Base-by-base conservation (phyloP, 352 stramenopile genomes). In the Halophytophthora polymorphica region DNA sequence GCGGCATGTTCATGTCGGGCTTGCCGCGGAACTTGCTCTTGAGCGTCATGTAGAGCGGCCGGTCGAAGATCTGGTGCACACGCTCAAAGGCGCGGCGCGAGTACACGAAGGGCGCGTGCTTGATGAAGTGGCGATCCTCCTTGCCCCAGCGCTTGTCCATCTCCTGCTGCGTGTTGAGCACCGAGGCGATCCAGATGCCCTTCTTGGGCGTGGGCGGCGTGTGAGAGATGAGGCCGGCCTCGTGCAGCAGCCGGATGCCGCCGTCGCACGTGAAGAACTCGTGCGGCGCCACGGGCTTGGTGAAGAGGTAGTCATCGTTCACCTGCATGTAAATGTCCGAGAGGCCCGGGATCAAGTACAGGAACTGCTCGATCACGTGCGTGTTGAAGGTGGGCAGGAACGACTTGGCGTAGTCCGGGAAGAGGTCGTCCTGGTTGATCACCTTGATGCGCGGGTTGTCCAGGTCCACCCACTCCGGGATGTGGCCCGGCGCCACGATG, bases 301-400 rank as follows among this genome's bases (percentile, higher is more conserved):
- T 84, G 56, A 95, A 95, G 40, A 95, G 62, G 58, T 93, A 95
- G 69, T 95, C 85, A 61, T 95, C 85, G 59, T 95, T 95, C 47
- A 95, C 69, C 52, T 95, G 83, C 69, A 95, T 93, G 63, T 83
- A 95, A 39, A 90, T 83, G 50, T 95, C 85, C 41, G 85, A 91
- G 21, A 95, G 70, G 0, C 81, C 85, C 2, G 85, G 85, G 45
- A 95, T 93, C 15, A 77, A 50, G 56, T 95, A 88, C 48, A 95
- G 53, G 53, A 92, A 95, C 65, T 95, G 85, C 64, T 95, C 85
- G 35, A 95, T 89, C 40, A 93, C 83, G 64, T 95, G 77, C 43
- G 85, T 93, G 69, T 95, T 93, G 65, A 93, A 95, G 18, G 79
- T 88, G 12, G 83, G 85, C 31, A 95, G 59, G 53, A 88, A 89